Conservation (phyloP, 2,329 filamentous ascomycete genomes). For the Fusarium sp. region DNA sequence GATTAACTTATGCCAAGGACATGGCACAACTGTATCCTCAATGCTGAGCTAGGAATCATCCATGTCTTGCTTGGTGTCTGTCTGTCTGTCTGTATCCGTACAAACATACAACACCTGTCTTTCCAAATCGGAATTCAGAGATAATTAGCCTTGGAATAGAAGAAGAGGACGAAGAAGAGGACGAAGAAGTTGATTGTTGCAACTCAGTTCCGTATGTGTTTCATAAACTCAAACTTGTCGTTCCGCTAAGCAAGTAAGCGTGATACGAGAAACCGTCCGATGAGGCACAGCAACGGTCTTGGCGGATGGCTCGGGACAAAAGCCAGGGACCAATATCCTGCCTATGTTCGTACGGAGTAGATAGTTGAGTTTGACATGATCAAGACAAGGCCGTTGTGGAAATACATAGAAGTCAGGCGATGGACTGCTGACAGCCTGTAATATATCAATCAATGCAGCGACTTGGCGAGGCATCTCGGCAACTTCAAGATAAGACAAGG, state of each 20-base stretch:
- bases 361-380: not conserved
- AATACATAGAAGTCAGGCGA: not conserved
- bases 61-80: not conserved
- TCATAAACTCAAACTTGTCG: not conserved
- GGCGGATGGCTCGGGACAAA: constrained; percentile 27
- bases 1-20: constrained; percentile 6
- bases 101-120: too few species aligned
- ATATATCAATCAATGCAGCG: constrained; percentile 17
- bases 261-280: constrained; percentile 7
- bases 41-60: constrained; percentile 18
- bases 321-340: constrained; percentile 1
- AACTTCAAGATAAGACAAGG: not conserved
- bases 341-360: not conserved
- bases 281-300: constrained; percentile 18
- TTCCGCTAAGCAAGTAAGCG: not conserved
- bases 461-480: not conserved
- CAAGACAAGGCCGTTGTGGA: not conserved
- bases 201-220: not conserved
- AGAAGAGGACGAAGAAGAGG: too few species aligned
- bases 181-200: not conserved
- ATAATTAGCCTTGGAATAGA: not conserved
- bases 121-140: not conserved
- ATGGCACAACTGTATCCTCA: constrained; percentile 32
- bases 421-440: not conserved
- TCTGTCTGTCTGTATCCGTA: not conserved